Percentiles rank a stretch among this genome's conserved stretches.
phyloP scores from a whole-genome alignment of 148 eudicot species.

The Fagopyrum esculentum region DNA sequence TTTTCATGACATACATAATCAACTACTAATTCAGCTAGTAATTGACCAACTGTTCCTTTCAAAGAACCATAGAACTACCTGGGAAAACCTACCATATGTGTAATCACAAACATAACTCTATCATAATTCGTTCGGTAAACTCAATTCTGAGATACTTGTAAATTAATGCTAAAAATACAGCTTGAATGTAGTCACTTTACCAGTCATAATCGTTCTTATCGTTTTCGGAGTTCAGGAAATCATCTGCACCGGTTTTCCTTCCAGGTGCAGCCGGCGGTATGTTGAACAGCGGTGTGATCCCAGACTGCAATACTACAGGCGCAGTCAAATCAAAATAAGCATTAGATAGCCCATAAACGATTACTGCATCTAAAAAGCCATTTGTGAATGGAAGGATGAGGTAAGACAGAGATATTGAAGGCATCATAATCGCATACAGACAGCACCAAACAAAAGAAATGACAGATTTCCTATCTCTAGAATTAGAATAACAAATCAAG shows the following conservation, averaged over 20 bases:
- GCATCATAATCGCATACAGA: background rate
- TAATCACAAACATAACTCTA: background rate
- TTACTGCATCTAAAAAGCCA: background rate
- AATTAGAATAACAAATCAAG: background rate
- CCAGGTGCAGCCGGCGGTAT: slow-evolving; percentile 45
- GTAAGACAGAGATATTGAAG: background rate
- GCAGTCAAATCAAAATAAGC: slow-evolving; percentile 2
- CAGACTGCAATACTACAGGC: slow-evolving; percentile 29
- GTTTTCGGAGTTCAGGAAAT: slow-evolving; percentile 74
- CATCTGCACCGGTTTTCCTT: slow-evolving; percentile 65
- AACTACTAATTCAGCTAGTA: background rate
- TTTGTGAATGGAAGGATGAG: background rate
- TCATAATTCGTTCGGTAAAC: background rate
- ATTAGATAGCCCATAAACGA: background rate
- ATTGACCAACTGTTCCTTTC: background rate
- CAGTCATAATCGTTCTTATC: slow-evolving; percentile 95
- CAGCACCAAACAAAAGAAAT: background rate
- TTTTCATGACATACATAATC: background rate
- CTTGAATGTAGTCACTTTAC: slow-evolving; percentile 34
- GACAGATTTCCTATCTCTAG: background rate
- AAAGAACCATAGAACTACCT: background rate
- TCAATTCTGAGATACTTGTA: background rate
- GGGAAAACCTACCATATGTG: background rate
- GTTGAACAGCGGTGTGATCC: slow-evolving; percentile 60
- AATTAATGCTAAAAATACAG: slow-evolving; percentile 9